Percentiles rank a stretch among this genome's conserved stretches.
These are phyloP conservation scores for Podospora anserina DNA, from an alignment of 495 filamentous ascomycete species.

Conservation along the genomic window DNA sequence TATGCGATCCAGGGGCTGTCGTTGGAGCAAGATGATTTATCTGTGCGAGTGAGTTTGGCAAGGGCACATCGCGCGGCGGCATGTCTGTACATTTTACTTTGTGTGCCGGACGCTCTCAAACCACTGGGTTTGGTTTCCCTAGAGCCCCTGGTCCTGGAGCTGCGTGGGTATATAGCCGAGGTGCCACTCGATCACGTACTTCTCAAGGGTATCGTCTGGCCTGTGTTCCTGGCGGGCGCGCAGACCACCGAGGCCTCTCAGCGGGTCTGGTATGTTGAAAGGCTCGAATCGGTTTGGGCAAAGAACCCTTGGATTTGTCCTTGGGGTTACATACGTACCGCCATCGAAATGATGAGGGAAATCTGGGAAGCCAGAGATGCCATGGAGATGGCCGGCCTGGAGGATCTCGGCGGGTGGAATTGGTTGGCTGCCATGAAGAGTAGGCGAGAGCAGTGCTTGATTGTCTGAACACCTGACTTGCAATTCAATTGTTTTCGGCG, in stretches of 20 bases:
- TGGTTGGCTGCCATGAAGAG: slow-evolving; percentile 40
- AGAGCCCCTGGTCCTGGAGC: slow-evolving; percentile 41
- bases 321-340: slow-evolving; percentile 46
- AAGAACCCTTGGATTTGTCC: slow-evolving; percentile 36
- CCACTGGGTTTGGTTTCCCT: slow-evolving; percentile 9
- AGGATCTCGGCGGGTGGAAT: slow-evolving; percentile 16
- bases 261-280: slow-evolving; percentile 37
- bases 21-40: slow-evolving; percentile 28
- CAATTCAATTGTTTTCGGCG: no score
- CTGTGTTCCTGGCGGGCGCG: slow-evolving; percentile 55
- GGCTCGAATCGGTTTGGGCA: slow-evolving; percentile 36
- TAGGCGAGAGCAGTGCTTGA: slow-evolving; percentile 37
- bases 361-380: slow-evolving; percentile 40
- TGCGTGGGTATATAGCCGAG: slow-evolving; percentile 42
- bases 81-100: slow-evolving; percentile 38
- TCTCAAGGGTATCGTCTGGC: slow-evolving; percentile 58
- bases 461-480: slow-evolving; percentile 29
- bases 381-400: neutral
- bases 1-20: slow-evolving; percentile 34
- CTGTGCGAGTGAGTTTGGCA: slow-evolving; percentile 42
- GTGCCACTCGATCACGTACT: slow-evolving; percentile 45
- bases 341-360: slow-evolving; percentile 39
- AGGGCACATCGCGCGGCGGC: slow-evolving; percentile 45
- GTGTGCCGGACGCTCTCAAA: slow-evolving; percentile 27
- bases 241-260: slow-evolving; percentile 38